These are phyloP conservation scores for Leccinum pachyderme DNA, from an alignment of 1,284 basidiomycete genomes.

Conservation along the genomic window DNA sequence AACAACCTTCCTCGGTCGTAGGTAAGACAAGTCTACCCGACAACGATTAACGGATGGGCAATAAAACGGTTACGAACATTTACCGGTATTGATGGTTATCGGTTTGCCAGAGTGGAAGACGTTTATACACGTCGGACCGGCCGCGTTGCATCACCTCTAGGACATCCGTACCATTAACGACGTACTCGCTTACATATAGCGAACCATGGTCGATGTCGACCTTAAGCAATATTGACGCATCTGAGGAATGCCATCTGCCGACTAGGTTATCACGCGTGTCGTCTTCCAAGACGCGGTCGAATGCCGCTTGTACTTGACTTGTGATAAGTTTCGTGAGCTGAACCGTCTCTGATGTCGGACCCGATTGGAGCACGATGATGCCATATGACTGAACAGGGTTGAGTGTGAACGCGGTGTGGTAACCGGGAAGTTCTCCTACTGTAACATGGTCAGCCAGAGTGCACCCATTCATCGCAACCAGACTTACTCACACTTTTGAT, in stretches of 20 bases:
- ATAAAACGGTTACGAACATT: background rate
- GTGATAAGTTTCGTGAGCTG: constrained; percentile 39
- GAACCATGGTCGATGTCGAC: constrained; percentile 24
- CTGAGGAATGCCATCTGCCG: constrained; percentile 20
- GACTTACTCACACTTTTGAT: constrained; percentile 30
- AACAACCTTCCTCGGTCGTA: constrained; percentile 16
- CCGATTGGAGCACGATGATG: constrained; percentile 45
- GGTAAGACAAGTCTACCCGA: constrained; percentile 14
- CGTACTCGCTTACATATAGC: constrained; percentile 23
- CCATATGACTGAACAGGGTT: constrained; percentile 47
- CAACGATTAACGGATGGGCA: background rate
- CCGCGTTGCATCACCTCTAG: constrained; percentile 18
- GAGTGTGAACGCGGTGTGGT: constrained; percentile 44
- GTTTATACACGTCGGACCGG: background rate
- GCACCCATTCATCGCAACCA: background rate
- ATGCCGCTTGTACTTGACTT: constrained; percentile 40
- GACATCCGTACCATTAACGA: constrained; percentile 22
- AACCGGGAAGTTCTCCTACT: constrained; percentile 47
- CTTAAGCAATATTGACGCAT: constrained; percentile 10
- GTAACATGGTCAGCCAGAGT: constrained; percentile 2
- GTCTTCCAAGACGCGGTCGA: constrained; percentile 37
- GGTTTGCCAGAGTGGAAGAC: constrained; percentile 20
- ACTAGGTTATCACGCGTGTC: constrained; percentile 10
- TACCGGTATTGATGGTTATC: constrained; percentile 22
- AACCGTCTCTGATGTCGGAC: constrained; percentile 38